Evolutionary conservation across 108 stramenopile genomes (phyloP), one percentile per base, ranked within the genome.

Genomic region (Conticribra guillardii): DNA sequence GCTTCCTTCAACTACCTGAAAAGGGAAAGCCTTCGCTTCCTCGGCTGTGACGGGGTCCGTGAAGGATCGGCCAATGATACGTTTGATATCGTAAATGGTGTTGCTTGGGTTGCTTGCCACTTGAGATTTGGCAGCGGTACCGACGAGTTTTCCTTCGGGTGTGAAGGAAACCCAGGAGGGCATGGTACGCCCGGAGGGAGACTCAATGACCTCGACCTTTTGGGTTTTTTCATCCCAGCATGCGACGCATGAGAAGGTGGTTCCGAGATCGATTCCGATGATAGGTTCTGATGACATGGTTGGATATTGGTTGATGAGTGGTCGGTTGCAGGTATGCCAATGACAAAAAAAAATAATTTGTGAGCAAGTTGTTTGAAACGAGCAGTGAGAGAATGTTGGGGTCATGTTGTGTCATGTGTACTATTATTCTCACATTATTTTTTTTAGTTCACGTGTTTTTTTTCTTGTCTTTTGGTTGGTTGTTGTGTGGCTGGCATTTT

Each of bases 101-200:
- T 86, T 86, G 33, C 54, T 47, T 0, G 87, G 59, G 61, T 88
- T 88, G 50, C 53, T 23, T 15, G 87, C 67, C 18, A 83, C 83
- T 69, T 88, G 87, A 29, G 74, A 32, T 76, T 88, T 88, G 66
- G 87, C 87, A 17, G 87, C 74, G 11, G 50, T 56, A 1, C 87
- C 87, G 23, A 88, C 83, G 15, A 88, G 37, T 18, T 85, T 83
- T 3, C 82, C 87, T 21, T 70, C 65, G 4, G 65, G 26, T 18
- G 82, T 83, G 85, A 91, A 94, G 54, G 89, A 85, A 19, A 94
- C 93, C 84, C 90, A 94, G 3, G 90, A 91, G n/a, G 93, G 93
- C 47, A 88, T 90, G 47, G 90, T 94, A 31, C 92, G 79, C 54
- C 93, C 93, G 54, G 89, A 88, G 48, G 90, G 84, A 46, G 89